These are phyloP conservation scores for Clarireedia sp. DNA, from an alignment of 2,329 filamentous ascomycete species.

Conservation along the genomic window DNA sequence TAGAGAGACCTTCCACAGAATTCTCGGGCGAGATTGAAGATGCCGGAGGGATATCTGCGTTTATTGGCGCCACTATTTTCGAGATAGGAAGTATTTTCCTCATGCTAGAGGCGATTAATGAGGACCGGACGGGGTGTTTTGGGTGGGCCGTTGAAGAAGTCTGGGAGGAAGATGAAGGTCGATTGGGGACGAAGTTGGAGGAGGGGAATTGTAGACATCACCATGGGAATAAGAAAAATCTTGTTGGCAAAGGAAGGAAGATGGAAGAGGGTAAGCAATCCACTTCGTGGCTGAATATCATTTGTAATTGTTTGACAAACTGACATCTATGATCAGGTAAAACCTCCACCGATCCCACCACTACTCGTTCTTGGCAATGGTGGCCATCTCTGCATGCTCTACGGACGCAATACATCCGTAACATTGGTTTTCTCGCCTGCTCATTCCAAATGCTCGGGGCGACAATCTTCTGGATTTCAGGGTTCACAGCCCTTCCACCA, in stretches of 20 bases:
- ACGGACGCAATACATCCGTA: conserved; percentile 50
- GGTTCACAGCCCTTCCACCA: conserved; percentile 50
- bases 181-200: conserved; percentile 16
- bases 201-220: conserved; percentile 33
- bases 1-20: conserved; percentile 42
- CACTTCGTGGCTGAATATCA: neutral
- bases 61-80: conserved; percentile 62
- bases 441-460: conserved; percentile 48
- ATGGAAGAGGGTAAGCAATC: neutral
- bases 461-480: conserved; percentile 56
- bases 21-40: conserved; percentile 45
- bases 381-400: conserved; percentile 50
- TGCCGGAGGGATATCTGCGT: conserved; percentile 54
- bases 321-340: neutral
- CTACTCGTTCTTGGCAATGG: conserved; percentile 44
- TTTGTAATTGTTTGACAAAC: neutral
- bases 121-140: conserved; percentile 56
- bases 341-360: neutral
- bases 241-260: conserved; percentile 29
- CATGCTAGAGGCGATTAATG: conserved; percentile 61
- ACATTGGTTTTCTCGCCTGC: conserved; percentile 56
- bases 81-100: conserved; percentile 55
- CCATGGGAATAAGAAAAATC: conserved; percentile 33
- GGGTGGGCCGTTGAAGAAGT: conserved; percentile 57
- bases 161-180: conserved; percentile 28